A percentile compares a stretch with the other conserved stretches of the same genome.
These are phyloP conservation scores for Rhododendron mucronatum DNA, from an alignment of 148 eudicot species.

Conservation along the genomic window DNA sequence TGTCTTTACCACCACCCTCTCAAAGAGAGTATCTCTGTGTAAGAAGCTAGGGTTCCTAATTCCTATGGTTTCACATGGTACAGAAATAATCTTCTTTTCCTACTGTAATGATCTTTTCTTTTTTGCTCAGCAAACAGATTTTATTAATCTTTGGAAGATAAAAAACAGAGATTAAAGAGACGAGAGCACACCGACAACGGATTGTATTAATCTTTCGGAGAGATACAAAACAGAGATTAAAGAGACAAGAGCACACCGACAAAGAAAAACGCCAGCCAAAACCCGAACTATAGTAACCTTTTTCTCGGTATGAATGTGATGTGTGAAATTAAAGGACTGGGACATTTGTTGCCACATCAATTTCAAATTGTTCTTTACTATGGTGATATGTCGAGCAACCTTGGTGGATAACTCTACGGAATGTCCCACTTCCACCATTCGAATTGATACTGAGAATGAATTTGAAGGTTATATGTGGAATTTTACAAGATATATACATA, in stretches of 20 bases:
- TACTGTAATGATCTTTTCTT: background rate
- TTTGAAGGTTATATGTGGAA: no score
- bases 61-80: background rate
- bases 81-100: background rate
- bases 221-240: no score
- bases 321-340: background rate
- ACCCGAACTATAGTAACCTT: background rate
- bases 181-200: background rate
- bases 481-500: no score
- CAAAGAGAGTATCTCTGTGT: constrained; percentile 1
- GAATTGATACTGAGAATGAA: no score
- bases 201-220: no score
- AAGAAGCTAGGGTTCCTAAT: background rate
- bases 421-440: no score
- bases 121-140: no score
- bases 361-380: no score
- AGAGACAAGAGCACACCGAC: background rate
- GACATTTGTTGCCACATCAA: background rate
- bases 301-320: background rate
- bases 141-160: no score
- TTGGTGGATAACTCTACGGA: no score
- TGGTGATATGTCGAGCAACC: no score
- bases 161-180: background rate
- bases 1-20: constrained; percentile 10
- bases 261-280: background rate